Base-by-base conservation (phyloP, 2,329 filamentous ascomycete genomes). In the Sordariomycetes sp. region DNA sequence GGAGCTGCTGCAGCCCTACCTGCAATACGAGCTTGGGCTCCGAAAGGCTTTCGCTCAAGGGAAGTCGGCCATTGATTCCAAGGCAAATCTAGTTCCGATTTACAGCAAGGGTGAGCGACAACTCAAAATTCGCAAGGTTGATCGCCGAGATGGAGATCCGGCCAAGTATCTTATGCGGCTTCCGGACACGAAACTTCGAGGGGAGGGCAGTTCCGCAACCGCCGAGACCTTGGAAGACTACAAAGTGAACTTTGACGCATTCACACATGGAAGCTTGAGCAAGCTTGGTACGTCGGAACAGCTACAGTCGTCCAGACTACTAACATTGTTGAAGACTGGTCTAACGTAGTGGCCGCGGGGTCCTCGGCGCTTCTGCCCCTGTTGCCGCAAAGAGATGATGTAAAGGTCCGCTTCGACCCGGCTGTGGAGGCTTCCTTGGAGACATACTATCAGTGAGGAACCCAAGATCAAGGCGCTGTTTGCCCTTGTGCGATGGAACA, bases 371-470 rank as follows among this genome's bases (percentile, higher is more conserved):
- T 37, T 19, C 58, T 87, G 7, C 79, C 82, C 1, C 68, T 82
- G 10, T 75, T 76, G 3, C 57, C 68, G 3, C 51, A 72, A 39
- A 27, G 32, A 29, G 27, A 28, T 7, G 39, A 41, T 17, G 23
- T 70, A 71, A 49, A 65, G 58, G 32, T 53, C 57, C 30, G 72
- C 70, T 30, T 78, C 78, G 58, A 64, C 65, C 35, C 55, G 57
- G 21, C 54, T 72, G 45, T 34, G 12, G 27, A 36, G 26, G 29
- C 37, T 21, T 27, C 33, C 7, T 58, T 75, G 49, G 58, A 75
- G 55, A 87, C 82, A 50, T 88, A 86, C 44, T 83, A 86, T 47
- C 72, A 84, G 44, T 70, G 72, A n/a, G n/a, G n/a, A n/a, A n/a
- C n/a, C n/a, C n/a, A n/a, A n/a, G n/a, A n/a, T n/a, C n/a, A n/a